Evolutionary conservation across 345 rosid genomes (phyloP), one percentile per base, ranked within the genome.

Genomic region (Syzygium grande): DNA sequence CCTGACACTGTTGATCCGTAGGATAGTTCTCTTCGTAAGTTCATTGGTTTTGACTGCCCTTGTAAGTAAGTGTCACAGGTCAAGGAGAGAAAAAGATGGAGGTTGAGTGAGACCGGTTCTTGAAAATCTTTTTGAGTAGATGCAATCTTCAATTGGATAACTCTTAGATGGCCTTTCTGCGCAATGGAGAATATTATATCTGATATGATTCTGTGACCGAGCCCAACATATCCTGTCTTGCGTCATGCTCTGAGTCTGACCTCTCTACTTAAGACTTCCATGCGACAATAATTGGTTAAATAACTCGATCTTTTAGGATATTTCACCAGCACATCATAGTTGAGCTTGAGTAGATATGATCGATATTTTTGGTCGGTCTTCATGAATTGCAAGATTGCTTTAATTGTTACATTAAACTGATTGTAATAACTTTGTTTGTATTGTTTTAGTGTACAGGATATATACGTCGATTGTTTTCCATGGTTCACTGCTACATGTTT

Each of bases 401-500:
- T 46, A 52, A 38, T 53, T 84, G 85, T 41, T 86, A 84, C 38
- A 7, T 52, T 88, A 85, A 52, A 65, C 83, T 87, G 19, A 86
- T 52, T 59, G 30, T 43, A 80, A 88, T 80, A 38, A 19, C 49
- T 73, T 38, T 73, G 83, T 73, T 73, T 85, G 56, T 87, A 29
- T 78, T 88, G 23, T 79, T 90, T 93, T 95, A 98, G 99, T 96
- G 90, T 98, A 94, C 95, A 93, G 99, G 95, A 89, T 94, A 63
- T 98, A 92, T 89, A 94, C 98, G 15, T 92, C 99, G 38, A 55
- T 98, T 89, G 5, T 96, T 85, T 98, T 98, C 68, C 99, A 98
- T 86, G 98, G 97, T 84, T 98, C 99, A 8, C 84, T 98, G 90
- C 95, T 98, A 90, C 99, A 98, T 91, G 96, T 96, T 88, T 77